These are phyloP conservation scores for Voacanga thouarsii DNA, from an alignment of 257 asterid genomes.

Conservation along the genomic window DNA sequence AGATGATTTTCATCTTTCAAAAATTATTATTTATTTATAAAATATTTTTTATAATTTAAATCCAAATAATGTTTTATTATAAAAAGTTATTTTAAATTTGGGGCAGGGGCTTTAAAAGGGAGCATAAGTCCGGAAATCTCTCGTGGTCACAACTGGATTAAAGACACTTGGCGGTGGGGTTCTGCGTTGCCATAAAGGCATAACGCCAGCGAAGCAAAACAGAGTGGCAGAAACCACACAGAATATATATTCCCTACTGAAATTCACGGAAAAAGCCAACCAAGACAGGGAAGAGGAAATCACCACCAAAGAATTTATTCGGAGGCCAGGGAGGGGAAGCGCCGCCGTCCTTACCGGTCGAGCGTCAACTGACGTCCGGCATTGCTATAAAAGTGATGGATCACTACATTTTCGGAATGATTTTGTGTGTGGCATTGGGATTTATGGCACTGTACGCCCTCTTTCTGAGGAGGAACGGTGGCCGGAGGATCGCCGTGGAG, in stretches of 20 bases:
- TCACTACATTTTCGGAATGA: constrained; percentile 37
- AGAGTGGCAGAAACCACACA: not conserved
- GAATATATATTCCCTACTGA: constrained; percentile 2
- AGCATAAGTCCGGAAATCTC: not conserved
- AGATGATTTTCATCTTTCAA: too few relatives aligned
- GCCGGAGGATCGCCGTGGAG: constrained; percentile 16
- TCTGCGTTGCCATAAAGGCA: not conserved
- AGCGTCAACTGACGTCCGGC: constrained; percentile 25
- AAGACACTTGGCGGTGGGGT: constrained; percentile 4
- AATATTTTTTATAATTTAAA: too few relatives aligned
- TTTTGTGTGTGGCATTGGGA: constrained; percentile 43
- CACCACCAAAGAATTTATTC: not conserved
- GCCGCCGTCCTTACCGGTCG: constrained; percentile 15
- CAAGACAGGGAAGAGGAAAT: not conserved
- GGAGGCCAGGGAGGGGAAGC: not conserved
- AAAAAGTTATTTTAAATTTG: too few relatives aligned
- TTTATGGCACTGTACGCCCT: constrained; percentile 31
- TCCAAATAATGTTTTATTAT: too few relatives aligned
- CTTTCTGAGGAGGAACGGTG: constrained; percentile 17
- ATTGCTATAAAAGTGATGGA: constrained; percentile 46
- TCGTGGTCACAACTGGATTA: constrained; percentile 13
- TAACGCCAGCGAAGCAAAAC: constrained; percentile 28
- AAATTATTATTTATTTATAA: too few relatives aligned
- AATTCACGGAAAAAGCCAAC: not conserved
- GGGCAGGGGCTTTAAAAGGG: not conserved